phyloP scores from a whole-genome alignment of 495 filamentous ascomycete species.

The Choiromyces venosus region DNA sequence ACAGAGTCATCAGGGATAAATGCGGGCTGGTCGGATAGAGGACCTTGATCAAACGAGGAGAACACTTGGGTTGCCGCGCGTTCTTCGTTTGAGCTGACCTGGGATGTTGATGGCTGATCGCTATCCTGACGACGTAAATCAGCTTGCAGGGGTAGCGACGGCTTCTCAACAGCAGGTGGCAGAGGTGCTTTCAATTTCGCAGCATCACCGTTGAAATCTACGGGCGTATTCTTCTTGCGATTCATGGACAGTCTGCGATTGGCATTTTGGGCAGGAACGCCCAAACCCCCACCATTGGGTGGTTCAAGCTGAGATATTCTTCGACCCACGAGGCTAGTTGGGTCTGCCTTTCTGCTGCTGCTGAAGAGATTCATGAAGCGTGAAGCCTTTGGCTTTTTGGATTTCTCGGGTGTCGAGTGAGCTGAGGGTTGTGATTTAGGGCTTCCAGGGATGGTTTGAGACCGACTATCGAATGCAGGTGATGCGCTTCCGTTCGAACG shows the following conservation, averaged over 20 bases:
- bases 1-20: constrained; percentile 68
- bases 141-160: background rate
- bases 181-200: constrained; percentile 2
- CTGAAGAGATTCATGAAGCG: constrained; percentile 34
- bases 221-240: constrained; percentile 30
- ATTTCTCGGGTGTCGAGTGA: constrained; percentile 30
- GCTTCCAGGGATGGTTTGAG: constrained; percentile 17
- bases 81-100: constrained; percentile 55
- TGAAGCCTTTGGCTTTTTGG: constrained; percentile 24
- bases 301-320: constrained; percentile 21
- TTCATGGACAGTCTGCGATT: constrained; percentile 28
- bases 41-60: constrained; percentile 83
- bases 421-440: constrained; percentile 28
- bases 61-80: constrained; percentile 65
- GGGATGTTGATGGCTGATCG: background rate
- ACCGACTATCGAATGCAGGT: constrained; percentile 28
- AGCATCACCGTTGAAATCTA: constrained; percentile 20
- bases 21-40: constrained; percentile 76
- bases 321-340: constrained; percentile 9
- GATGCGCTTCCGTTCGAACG: constrained; percentile 37
- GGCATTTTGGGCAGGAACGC: constrained; percentile 14
- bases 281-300: constrained; percentile 29
- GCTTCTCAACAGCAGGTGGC: background rate
- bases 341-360: constrained; percentile 31
- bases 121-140: background rate